These are phyloP conservation scores for Zea luxurians DNA, from an alignment of 176 grass and related monocot genomes.

Conservation along the genomic window DNA sequence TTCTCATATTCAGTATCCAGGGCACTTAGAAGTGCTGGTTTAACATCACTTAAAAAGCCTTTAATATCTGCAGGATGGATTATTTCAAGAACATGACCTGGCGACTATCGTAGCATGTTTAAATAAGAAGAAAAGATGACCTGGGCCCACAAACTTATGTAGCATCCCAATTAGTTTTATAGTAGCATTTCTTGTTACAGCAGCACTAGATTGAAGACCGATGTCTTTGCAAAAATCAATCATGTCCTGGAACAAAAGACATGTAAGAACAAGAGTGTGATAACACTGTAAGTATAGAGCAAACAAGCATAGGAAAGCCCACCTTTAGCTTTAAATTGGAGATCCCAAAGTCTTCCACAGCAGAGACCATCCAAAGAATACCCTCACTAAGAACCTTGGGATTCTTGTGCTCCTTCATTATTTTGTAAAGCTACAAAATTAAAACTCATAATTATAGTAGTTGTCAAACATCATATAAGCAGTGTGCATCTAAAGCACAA, in stretches of 20 bases:
- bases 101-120: conserved; percentile 31
- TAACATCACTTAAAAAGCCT: conserved; percentile 94
- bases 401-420: conserved; percentile 99
- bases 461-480: neutral
- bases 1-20: conserved; percentile 93
- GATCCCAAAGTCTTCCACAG: conserved; percentile 90
- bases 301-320: conserved; percentile 22
- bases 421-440: conserved; percentile 86
- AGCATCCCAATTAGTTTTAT: conserved; percentile 92
- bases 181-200: conserved; percentile 86
- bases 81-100: conserved; percentile 24
- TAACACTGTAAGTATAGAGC: neutral
- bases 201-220: conserved; percentile 82
- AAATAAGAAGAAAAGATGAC: conserved; percentile 46
- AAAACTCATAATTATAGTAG: conserved; percentile 35
- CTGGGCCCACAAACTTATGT: conserved; percentile 97
- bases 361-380: conserved; percentile 96
- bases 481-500: neutral
- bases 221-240: conserved; percentile 99
- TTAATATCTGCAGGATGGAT: conserved; percentile 73
- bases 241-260: conserved; percentile 66
- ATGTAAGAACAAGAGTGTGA: conserved; percentile 27
- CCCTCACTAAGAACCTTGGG: conserved; percentile 97
- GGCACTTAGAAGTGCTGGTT: conserved; percentile 85
- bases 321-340: conserved; percentile 96